Base-by-base conservation (phyloP, 2,329 filamentous ascomycete species). In the Aspergillus glaucus region DNA sequence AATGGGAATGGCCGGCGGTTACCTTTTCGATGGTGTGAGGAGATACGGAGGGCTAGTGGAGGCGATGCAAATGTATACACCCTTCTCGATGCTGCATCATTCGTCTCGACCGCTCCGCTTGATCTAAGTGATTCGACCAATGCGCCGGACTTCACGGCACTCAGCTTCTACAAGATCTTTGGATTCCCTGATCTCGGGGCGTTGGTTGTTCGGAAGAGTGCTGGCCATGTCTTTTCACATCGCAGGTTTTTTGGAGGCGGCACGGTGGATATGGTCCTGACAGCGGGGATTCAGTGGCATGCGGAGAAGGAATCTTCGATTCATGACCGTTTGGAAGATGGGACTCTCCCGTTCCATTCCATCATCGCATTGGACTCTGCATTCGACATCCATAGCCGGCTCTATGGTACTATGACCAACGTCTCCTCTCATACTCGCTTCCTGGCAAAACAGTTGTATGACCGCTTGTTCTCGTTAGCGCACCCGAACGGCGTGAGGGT, bases 141-240 rank as follows among this genome's bases (percentile, higher is more conserved):
- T 0, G 82, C 86, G 0, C 87, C 92, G 1, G 92, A 97, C 65
- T 97, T 97, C 56, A 85, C 82, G 0, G 86, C 88, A 0, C 62
- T 97, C 39, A 96, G 91, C 66, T 83, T 97, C 55, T 94, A 96
- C 73, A 98, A 97, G 67, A 91, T 96, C n/a, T 97, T 97, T 66
- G 92, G 93, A 1, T 96, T 96, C 55, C 92, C 92, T 0, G 88
- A 97, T 63, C 75, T 97, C 2, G 92, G 92, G 1, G 90, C 85
- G 1, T 71, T 98, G 50, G 82, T 97, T 26, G 82, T 97, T 10
- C 82, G 86, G 39, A 90, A 88, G 57, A 76, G 80, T 28, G 80
- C 87, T 10, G 81, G 80, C 6, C 66, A 77, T 36, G 63, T 85
- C 3, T 83, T 95, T 43, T 73, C 79, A 28, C 74, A 75, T 39